phyloP scores from a whole-genome alignment of 176 grass and related monocot genomes.

The Dendrocalamus sinicus region DNA sequence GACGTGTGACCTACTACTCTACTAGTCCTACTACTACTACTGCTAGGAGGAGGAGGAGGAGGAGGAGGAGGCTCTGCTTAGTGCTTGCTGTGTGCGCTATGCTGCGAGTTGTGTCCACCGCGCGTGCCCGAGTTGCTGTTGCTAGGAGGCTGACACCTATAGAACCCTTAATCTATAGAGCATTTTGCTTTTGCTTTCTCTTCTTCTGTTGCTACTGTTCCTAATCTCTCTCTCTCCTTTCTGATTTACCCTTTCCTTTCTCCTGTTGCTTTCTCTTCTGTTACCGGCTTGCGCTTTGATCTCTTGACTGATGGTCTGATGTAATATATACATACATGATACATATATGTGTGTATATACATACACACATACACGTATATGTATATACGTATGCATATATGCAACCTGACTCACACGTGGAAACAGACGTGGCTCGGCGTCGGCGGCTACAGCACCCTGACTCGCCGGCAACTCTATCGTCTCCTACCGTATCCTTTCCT shows the following conservation, averaged over 20 bases:
- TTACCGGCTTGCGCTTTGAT: slow-evolving; percentile 37
- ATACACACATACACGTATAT: too few relatives aligned
- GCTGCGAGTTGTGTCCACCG: slow-evolving; percentile 7
- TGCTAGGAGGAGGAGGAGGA: slow-evolving; percentile 9
- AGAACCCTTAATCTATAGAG: slow-evolving; percentile 63
- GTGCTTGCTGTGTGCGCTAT: slow-evolving; percentile 19
- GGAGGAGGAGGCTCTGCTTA: slow-evolving; percentile 18
- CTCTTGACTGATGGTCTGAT: slow-evolving; percentile 27
- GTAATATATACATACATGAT: slow-evolving; percentile 25
- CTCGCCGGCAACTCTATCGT: too few relatives aligned
- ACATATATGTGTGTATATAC: too few relatives aligned
- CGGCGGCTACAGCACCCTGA: too few relatives aligned
- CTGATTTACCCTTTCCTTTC: slow-evolving; percentile 33
- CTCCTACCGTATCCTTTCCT: too few relatives aligned
- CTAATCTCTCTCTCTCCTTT: slow-evolving; percentile 23
- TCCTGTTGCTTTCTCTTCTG: not conserved
- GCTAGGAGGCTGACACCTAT: slow-evolving; percentile 60
- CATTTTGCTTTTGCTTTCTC: slow-evolving; percentile 16
- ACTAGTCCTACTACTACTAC: not conserved
- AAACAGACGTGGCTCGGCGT: too few relatives aligned
- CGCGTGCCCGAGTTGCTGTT: slow-evolving; percentile 32
- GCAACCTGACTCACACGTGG: too few relatives aligned
- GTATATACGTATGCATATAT: not conserved
- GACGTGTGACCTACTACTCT: not conserved
- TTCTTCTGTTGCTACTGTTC: slow-evolving; percentile 24